phyloP scores from a whole-genome alignment of 176 grass and related monocot genomes.

The Saccharum spontaneum region DNA sequence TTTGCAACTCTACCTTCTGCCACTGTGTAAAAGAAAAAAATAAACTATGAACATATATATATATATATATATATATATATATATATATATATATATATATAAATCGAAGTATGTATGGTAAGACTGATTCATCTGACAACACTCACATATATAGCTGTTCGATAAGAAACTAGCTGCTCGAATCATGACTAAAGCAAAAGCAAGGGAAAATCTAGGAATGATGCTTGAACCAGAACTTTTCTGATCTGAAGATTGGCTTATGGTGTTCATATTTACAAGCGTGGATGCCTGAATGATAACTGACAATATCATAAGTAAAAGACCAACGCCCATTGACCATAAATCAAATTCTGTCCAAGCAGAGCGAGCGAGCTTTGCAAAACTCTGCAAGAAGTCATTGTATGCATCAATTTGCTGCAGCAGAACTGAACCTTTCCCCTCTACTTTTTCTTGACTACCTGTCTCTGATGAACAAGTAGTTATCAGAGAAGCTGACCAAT shows the following conservation, averaged over 20 bases:
- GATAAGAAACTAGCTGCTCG: conserved; percentile 94
- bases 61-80: no score
- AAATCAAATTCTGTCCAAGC: conserved; percentile 98
- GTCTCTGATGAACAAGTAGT: conserved; percentile 44
- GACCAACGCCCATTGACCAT: conserved; percentile 64
- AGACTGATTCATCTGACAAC: conserved; percentile 42
- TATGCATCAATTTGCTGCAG: conserved; percentile 72
- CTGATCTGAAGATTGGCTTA: conserved; percentile 31
- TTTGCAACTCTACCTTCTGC: conserved; percentile 89
- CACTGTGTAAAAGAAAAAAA: conserved; percentile 61
- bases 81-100: conserved; percentile 14
- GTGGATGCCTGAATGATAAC: conserved; percentile 54
- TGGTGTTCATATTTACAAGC: conserved; percentile 38
- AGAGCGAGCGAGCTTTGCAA: conserved; percentile 92
- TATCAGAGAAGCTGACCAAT: conserved; percentile 49
- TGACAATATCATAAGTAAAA: conserved; percentile 76
- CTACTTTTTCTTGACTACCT: conserved; percentile 29
- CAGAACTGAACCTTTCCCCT: conserved; percentile 34
- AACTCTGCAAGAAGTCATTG: conserved; percentile 73
- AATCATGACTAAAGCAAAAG: conserved; percentile 63
- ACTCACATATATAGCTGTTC: conserved; percentile 99
- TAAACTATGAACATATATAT: neutral
- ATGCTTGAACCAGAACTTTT: conserved; percentile 24
- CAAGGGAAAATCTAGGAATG: conserved; percentile 44
- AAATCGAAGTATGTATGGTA: neutral